A percentile compares a stretch with the other conserved stretches of the same genome.
phyloP scores from a whole-genome alignment of 2,329 filamentous ascomycete genomes.

The Aspergillus neotritici region DNA sequence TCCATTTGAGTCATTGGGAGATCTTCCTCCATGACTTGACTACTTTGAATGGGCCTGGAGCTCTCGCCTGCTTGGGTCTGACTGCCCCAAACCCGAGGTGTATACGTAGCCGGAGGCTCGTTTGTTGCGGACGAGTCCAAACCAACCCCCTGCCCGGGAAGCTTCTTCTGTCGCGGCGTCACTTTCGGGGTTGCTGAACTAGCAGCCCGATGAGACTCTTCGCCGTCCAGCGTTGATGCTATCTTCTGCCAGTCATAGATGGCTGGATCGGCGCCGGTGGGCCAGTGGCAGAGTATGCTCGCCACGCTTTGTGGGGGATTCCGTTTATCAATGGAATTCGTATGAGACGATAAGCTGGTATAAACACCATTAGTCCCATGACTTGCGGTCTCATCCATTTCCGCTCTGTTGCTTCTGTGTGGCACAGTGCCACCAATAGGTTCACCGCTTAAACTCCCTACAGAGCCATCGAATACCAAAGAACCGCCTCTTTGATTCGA shows the following conservation, averaged over 20 bases:
- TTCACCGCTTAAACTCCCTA: not conserved
- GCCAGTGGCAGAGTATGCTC: slow-evolving; percentile 35
- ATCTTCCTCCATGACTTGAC: slow-evolving; percentile 30
- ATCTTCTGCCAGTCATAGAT: slow-evolving; percentile 31
- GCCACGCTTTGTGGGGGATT: slow-evolving; percentile 19
- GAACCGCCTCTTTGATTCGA: not conserved
- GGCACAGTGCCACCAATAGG: not conserved
- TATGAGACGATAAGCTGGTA: slow-evolving; percentile 25
- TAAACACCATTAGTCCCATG: slow-evolving; percentile 7
- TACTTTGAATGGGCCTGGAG: slow-evolving; percentile 22
- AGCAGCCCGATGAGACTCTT: slow-evolving; percentile 14
- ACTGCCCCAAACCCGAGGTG: slow-evolving; percentile 27
- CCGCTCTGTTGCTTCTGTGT: not conserved
- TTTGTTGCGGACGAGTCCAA: not conserved
- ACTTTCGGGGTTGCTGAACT: slow-evolving; percentile 16
- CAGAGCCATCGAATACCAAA: no score
- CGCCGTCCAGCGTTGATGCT: slow-evolving; percentile 14
- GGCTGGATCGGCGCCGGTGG: slow-evolving; percentile 26
- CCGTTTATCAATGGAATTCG: slow-evolving; percentile 20
- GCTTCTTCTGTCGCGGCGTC: no score
- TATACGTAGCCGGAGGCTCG: slow-evolving; percentile 21
- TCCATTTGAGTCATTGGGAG: slow-evolving; percentile 39
- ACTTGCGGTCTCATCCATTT: not conserved
- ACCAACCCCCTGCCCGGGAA: no score
- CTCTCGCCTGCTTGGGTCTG: slow-evolving; percentile 24